Evolutionary conservation across 164 flowering plant species (phyloP).

Genomic region (Magnolia changhungtana): DNA sequence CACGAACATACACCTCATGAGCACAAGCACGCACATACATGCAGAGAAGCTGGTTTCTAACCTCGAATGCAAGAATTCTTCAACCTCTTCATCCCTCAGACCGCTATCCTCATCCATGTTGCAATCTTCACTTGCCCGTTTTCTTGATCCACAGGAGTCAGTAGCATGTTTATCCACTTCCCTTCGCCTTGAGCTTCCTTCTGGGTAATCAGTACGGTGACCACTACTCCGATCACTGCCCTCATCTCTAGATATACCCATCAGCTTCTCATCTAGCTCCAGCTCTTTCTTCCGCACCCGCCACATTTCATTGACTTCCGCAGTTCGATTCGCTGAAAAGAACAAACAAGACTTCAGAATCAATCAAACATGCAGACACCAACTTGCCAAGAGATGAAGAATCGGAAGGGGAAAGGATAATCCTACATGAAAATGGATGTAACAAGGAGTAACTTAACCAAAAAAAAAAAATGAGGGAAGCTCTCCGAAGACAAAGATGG

Average conservation of each 20-base stretch:
- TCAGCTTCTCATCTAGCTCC: constrained; percentile 59
- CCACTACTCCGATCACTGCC: constrained; percentile 23
- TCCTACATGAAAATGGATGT: too few species aligned
- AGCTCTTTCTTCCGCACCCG: constrained; percentile 63
- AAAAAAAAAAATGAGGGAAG: too few species aligned
- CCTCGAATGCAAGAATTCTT: constrained; percentile 80
- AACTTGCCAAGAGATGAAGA: not conserved
- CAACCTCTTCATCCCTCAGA: constrained; percentile 71
- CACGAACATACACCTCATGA: not conserved
- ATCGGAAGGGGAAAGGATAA: not conserved
- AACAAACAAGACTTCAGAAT: not conserved
- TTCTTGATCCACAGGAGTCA: constrained; percentile 35
- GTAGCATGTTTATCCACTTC: constrained; percentile 15
- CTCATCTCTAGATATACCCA: constrained; percentile 30
- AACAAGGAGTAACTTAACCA: too few species aligned
- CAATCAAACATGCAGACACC: not conserved
- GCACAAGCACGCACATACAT: not conserved
- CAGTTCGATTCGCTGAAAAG: constrained; percentile 70
- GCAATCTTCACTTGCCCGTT: constrained; percentile 26
- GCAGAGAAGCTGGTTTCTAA: constrained; percentile 5
- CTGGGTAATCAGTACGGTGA: constrained; percentile 16
- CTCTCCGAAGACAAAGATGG: too few species aligned
- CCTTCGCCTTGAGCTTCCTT: constrained; percentile 21
- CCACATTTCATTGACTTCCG: constrained; percentile 96
- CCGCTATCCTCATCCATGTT: constrained; percentile 41